Percentiles rank a stretch among this genome's conserved stretches.
Evolutionary conservation across 2,329 filamentous ascomycete species (phyloP).

Genomic region (Hymenoscyphus repandus): DNA sequence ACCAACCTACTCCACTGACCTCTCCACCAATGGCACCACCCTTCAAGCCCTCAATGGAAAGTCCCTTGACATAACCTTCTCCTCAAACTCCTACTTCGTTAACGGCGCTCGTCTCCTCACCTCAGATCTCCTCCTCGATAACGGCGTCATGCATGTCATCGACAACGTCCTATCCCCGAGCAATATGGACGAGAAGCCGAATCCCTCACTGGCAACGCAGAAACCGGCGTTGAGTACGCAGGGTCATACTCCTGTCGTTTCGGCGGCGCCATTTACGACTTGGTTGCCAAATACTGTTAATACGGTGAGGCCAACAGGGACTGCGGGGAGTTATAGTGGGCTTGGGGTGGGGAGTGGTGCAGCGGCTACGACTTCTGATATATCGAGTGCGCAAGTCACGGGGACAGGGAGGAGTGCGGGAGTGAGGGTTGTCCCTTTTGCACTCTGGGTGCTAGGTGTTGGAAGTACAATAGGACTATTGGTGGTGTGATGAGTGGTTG

Average conservation of each 20-base stretch:
- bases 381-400: background rate
- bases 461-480: no score
- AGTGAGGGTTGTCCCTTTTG: background rate
- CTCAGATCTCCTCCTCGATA: conserved; percentile 30
- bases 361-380: background rate
- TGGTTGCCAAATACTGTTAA: conserved; percentile 7
- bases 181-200: conserved; percentile 33
- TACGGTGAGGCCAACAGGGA: conserved; percentile 1
- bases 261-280: conserved; percentile 6
- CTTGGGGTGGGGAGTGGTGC: background rate
- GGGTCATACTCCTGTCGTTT: conserved; percentile 1
- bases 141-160: conserved; percentile 32
- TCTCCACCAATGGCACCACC: conserved; percentile 20
- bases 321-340: conserved; percentile 1
- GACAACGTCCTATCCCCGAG: conserved; percentile 42
- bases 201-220: conserved; percentile 34
- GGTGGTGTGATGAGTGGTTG: no score
- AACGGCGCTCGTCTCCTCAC: conserved; percentile 34
- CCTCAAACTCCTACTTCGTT: conserved; percentile 34
- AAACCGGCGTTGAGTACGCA: conserved; percentile 29
- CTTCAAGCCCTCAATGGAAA: conserved; percentile 22
- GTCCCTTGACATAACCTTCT: conserved; percentile 29
- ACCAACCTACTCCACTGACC: conserved; percentile 21
- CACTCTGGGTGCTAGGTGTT: no score
- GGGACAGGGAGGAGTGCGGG: background rate